Base-by-base conservation (phyloP, 1,284 basidiomycete species). In the Rhodotorula sp. region DNA sequence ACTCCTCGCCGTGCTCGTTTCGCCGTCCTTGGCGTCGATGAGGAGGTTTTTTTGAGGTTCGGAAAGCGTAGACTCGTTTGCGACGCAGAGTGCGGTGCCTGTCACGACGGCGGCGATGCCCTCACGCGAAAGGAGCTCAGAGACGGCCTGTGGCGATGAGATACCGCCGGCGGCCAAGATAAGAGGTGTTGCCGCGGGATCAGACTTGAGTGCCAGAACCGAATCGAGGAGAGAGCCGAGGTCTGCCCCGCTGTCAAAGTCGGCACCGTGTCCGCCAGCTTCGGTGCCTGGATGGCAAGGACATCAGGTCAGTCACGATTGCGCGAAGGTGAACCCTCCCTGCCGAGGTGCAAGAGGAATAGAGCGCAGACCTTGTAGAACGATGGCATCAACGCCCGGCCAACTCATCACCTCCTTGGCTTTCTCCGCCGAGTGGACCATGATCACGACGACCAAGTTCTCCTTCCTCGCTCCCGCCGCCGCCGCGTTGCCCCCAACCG, bases 231-330 rank as follows among this genome's bases (percentile, higher is more conserved):
- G 51, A 0, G 30, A 3, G n/a, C 10, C 7, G 44, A 66, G 55
- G 0, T 68, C 66, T 1, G 20, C 26, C 17, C 68, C 71, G 33
- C 42, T 20, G 0, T 42, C 44, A 24, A 60, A 24, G 1, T 55
- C 26, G 1, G 68, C 62, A 2, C 68, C 71, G 60, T 72, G 68
- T 4, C 70, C 70, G 26, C 70, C 71, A 7, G 62, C 29, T 17
- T 72, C 71, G 22, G 71, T 70, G 2, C 67, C 67, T 68, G 62
- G 14, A 24, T 24, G 4, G 42, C 4, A 30, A 22, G 46, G n/a
- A 48, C 37, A 22, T 22, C 1, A 53, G 29, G 20, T 26, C 6
- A 10, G 26, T 2, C n/a, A n/a, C n/a, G n/a, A n/a, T n/a, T n/a
- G n/a, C n/a, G n/a, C n/a, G n/a, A n/a, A n/a, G n/a, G n/a, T n/a